A percentile compares a stretch with the other conserved stretches of the same genome.
Evolutionary conservation across 1,139 yeast species (phyloP).

Genomic region (Sugiyamaella neomexicana): DNA sequence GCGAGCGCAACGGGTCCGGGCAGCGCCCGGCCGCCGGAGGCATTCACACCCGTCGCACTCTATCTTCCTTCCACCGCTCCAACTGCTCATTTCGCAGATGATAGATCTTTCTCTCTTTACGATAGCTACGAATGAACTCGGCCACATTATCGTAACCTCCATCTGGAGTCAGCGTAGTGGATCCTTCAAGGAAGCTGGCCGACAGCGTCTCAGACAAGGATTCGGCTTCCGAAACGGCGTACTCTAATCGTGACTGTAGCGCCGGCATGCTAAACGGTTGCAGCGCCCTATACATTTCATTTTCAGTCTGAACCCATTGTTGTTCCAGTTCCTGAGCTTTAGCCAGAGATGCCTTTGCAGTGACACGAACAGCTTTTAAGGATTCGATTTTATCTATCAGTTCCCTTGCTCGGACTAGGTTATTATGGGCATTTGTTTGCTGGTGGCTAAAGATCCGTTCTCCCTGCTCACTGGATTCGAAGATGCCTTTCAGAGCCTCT

Average conservation of each 20-base stretch:
- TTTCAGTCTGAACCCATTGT: slow-evolving; percentile 39
- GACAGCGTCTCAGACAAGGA: slow-evolving; percentile 40
- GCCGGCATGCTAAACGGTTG: slow-evolving; percentile 41
- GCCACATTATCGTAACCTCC: slow-evolving; percentile 32
- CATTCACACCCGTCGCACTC: slow-evolving; percentile 47
- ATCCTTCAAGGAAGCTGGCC: slow-evolving; percentile 36
- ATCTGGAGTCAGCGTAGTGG: slow-evolving; percentile 24
- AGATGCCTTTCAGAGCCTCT: slow-evolving; percentile 26
- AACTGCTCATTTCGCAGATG: slow-evolving; percentile 60
- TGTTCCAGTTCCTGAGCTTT: slow-evolving; percentile 28
- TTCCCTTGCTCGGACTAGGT: slow-evolving; percentile 28
- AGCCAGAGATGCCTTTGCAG: slow-evolving; percentile 20
- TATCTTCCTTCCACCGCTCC: slow-evolving; percentile 63
- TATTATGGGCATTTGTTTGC: slow-evolving; percentile 24
- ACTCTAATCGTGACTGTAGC: slow-evolving; percentile 37
- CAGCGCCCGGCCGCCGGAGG: background rate
- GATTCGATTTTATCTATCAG: slow-evolving; percentile 23
- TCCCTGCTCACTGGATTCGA: slow-evolving; percentile 22
- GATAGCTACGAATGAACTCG: slow-evolving; percentile 49
- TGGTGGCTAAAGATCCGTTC: slow-evolving; percentile 23
- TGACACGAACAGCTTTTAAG: slow-evolving; percentile 31
- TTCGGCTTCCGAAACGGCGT: slow-evolving; percentile 40
- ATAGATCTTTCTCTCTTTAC: slow-evolving; percentile 48
- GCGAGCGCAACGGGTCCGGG: too few relatives aligned
- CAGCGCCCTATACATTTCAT: slow-evolving; percentile 45